Evolutionary conservation across 495 filamentous ascomycete genomes (phyloP), one percentile per base, ranked within the genome.

Genomic region (Annulohypoxylon maeteangense): DNA sequence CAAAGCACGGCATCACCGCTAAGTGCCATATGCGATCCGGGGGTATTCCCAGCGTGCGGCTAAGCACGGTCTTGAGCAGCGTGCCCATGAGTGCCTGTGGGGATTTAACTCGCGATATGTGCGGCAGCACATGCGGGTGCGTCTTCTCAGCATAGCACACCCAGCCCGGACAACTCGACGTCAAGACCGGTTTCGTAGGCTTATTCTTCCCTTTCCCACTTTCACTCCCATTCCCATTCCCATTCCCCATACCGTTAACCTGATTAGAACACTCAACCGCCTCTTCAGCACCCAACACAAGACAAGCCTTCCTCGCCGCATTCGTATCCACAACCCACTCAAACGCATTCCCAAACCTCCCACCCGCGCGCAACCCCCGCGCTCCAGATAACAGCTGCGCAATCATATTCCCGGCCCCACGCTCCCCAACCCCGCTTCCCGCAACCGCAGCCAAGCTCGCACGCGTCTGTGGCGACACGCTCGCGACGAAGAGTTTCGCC

Each of bases 141-240:
- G 93, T 97, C 81, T 98, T 98, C 74, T 99, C 95, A 51, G 95
- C 94, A 78, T 99, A 98, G 81, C 95, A 99, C 32, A 99, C 95
- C 93, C 97, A 99, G 29, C 95, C 95, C 0, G 95, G 95, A 77
- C 95, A 99, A 10, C 93, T 92, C 8, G 93, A 95, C 8, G 95
- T 92, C 12, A 99, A 81, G 59, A 98, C 90, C 0, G 94, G 96
- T 42, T 86, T 87, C 51, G 88, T 32, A 48, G 79, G 74, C 51
- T 68, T 65, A 60, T 65, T 59, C 50, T 61, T 36, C 32, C 55
- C 53, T 0, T 14, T 48, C 4, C 16, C 40, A 4, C 0, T 14
- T 4, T 1, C 11, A 14, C 14, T 40, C 36, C 16, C 40, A 4
- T 2, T 14, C 11, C 6, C 11, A 14, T 40, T 40, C 36, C 36